Base-by-base conservation (phyloP, 345 rosid genomes). In the Excoecaria agallocha region DNA sequence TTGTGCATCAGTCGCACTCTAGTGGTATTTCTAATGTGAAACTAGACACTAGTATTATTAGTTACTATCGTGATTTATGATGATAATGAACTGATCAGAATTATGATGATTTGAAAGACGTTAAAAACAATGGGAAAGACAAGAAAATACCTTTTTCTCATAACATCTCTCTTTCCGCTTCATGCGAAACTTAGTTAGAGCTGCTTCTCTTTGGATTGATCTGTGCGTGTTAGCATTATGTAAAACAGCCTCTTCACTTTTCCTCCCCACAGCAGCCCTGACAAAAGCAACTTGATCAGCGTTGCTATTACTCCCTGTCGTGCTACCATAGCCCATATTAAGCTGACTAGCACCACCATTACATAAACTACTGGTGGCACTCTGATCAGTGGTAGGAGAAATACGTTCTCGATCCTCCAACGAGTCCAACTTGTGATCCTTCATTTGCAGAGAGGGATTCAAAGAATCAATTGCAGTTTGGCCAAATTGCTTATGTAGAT, bases 161-260 rank as follows among this genome's bases (percentile, higher is more conserved):
- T 76, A 95, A 84, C 99, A 93, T 75, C 98, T 87, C 65, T 93
- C 99, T 74, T 95, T 95, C 15, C 97, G 94, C 88, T 95, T 95
- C 88, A 90, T 51, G 48, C 99, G 90, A 79, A 95, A 95, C 83
- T 93, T 93, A 50, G 30, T 89, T 19, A 95, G 82, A 76, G 98
- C 99, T 2, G 93, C 98, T 87, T 93, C 96, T 70, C 99, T 89
- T 82, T 85, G 91, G 17, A 76, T 77, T 50, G 97, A 86, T 13
- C 84, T 85, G 50, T 79, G 85, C 0, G 79, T 59, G 81, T 78
- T 85, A 70, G 85, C 87, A 3, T 70, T 74, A 10, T 81, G 81
- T 12, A 76, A 76, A 12, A 72, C 62, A 74, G 80, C 84, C 2
- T 84, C 91, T 37, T 86, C 89, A 12, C 78, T 87, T 74, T 75